Evolutionary conservation across 1,284 basidiomycete genomes (phyloP), one percentile per base, ranked within the genome.

Genomic region (Irpex sp.): DNA sequence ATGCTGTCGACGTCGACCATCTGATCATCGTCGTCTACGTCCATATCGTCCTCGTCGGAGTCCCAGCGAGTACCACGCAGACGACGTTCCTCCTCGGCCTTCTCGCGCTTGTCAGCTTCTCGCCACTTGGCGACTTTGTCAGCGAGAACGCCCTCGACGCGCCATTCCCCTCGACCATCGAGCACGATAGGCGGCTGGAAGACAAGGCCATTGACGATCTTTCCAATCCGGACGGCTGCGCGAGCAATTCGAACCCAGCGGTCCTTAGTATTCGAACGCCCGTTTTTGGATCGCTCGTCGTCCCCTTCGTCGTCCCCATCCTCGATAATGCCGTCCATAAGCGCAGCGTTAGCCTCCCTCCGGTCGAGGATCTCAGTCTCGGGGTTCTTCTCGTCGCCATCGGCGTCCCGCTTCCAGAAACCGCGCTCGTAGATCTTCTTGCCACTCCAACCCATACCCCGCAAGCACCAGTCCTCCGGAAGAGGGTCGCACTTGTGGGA

Each of bases 361-460:
- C 84, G 78, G 58, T 90, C 83, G 47, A 97, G 80, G 0, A 95
- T 89, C 70, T 95, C 94, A 67, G 93, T 82, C 78, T 97, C 95
- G 58, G 82, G 80, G 66, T 84, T 80, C 65, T 79, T 83, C 68
- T 83, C 89, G 66, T 85, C 88, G 11, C 83, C 82, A 11, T 82
- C 81, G 9, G 80, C 78, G 68, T 63, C 64, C 57, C 86, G 92
- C 60, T 69, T 70, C 96, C 95, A 98, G 75, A 91, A 98, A 0
- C 95, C 95, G 53, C 92, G 85, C 72, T 95, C 94, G 73, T 91
- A 97, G 1, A 97, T 88, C 62, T 88, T 86, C 65, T 93, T 83
- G 5, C 93, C 90, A 1, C 93, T 89, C 97, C 97, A 99, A 66
- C 94, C 93, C 87, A 96, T 92, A 3, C 97, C 97, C 36, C 96